Percentiles rank a stretch among this genome's conserved stretches.
phyloP scores from a whole-genome alignment of 139 green algal species.

The Ettlia oleoabundans region DNA sequence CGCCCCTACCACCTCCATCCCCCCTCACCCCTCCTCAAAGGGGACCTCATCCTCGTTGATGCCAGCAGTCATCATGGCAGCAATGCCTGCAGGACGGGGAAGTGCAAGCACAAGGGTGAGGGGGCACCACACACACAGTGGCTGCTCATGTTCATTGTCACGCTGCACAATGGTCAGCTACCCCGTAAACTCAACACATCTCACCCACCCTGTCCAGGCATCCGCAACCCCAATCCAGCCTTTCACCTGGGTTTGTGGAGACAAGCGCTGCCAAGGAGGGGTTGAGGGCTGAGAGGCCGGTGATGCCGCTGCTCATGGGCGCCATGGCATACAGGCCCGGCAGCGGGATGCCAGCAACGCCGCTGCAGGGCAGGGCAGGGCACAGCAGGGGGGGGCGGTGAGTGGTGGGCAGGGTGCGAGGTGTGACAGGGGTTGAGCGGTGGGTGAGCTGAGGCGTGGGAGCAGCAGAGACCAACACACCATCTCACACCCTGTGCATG shows the following conservation, averaged over 20 bases:
- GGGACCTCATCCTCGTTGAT: constrained; percentile 58
- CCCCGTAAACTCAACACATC: too few species aligned
- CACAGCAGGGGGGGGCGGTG: neutral
- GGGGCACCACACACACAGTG: neutral
- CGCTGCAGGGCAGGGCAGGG: neutral
- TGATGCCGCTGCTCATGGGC: constrained; percentile 49
- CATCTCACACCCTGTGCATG: too few species aligned
- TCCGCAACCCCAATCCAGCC: neutral
- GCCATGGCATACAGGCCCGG: constrained; percentile 47
- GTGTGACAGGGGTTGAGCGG: too few species aligned
- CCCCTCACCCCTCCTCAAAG: constrained; percentile 62
- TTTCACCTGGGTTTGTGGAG: constrained; percentile 44
- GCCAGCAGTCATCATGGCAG: constrained; percentile 38
- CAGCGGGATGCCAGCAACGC: constrained; percentile 42
- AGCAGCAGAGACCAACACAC: too few species aligned
- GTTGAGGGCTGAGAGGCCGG: constrained; percentile 56
- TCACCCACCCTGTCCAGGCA: neutral
- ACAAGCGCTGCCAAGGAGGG: constrained; percentile 46
- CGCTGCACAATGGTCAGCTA: too few species aligned
- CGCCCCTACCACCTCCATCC: too few species aligned
- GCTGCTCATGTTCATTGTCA: too few species aligned
- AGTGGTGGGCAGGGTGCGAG: neutral
- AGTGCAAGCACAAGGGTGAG: neutral
- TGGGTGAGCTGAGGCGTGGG: too few species aligned
- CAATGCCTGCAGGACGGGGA: constrained; percentile 21